Conservation (phyloP, 495 filamentous ascomycete species). For the Aspergillus campestris region DNA sequence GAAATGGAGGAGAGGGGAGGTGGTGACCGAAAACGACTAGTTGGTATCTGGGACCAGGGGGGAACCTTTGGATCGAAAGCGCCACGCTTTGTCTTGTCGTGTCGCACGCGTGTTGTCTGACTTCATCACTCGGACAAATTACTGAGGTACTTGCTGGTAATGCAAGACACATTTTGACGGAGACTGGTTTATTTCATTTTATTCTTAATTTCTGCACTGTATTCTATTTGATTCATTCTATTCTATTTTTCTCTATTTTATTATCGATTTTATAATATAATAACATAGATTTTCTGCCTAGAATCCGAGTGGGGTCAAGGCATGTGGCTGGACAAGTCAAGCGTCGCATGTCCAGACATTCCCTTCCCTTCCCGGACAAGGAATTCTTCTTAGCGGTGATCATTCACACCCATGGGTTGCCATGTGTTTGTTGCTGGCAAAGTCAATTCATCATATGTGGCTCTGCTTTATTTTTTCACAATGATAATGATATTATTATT, state of each 20-base stretch:
- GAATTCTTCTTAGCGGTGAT: slow-evolving; percentile 14
- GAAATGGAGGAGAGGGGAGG: too few species aligned
- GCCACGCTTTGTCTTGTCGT: background rate
- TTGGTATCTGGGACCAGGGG: background rate
- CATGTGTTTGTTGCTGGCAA: slow-evolving; percentile 17
- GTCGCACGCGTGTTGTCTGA: slow-evolving; percentile 6
- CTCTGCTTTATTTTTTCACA: background rate
- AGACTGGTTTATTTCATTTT: too few species aligned
- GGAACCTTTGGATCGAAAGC: background rate
- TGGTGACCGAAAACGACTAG: too few species aligned
- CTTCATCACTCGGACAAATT: background rate
- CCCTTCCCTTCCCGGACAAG: slow-evolving; percentile 4
- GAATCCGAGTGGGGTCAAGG: slow-evolving; percentile 4
- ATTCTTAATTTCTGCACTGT: too few species aligned
- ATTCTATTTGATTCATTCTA: too few species aligned
- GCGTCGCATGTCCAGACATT: slow-evolving; percentile 7
- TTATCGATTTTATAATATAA: background rate
- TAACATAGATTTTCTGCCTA: slow-evolving; percentile 1
- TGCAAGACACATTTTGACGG: background rate
- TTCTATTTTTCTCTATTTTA: too few species aligned
- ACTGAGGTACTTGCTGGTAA: slow-evolving; percentile 1
- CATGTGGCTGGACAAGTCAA: slow-evolving; percentile 13
- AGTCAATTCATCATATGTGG: slow-evolving; percentile 10
- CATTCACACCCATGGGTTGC: slow-evolving; percentile 19
- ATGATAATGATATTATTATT: background rate